A percentile compares a stretch with the other conserved stretches of the same genome.
phyloP scores from a whole-genome alignment of 495 filamentous ascomycete species.

The Hypoxylon fragiforme region DNA sequence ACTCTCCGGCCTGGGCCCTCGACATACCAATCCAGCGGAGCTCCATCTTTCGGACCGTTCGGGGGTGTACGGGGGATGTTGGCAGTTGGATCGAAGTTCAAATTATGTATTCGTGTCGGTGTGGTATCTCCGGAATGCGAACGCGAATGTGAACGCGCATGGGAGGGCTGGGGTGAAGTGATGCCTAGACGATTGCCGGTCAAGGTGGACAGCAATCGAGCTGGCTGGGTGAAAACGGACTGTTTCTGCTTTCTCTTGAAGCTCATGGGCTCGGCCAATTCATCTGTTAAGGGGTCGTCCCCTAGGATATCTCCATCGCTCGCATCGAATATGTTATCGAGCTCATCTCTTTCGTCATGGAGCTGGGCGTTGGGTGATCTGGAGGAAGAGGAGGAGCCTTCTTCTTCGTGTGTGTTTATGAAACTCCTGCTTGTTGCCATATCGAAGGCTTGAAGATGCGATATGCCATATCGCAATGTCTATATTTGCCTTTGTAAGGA shows the following conservation, averaged over 20 bases:
- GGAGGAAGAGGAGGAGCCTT: conserved; percentile 38
- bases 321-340: conserved; percentile 49
- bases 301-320: conserved; percentile 42
- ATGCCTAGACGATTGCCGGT: conserved; percentile 45
- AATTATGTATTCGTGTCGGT: conserved; percentile 24
- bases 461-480: conserved; percentile 35
- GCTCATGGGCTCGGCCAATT: conserved; percentile 61
- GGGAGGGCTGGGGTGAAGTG: conserved; percentile 16
- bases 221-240: conserved; percentile 46
- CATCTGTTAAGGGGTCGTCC: conserved; percentile 56
- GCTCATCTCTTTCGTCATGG: conserved; percentile 47
- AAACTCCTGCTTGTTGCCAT: conserved; percentile 42
- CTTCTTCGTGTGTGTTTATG: conserved; percentile 32
- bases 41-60: conserved; percentile 60
- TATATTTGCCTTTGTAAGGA: conserved; percentile 1
- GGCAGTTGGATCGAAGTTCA: conserved; percentile 11
- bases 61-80: conserved; percentile 10
- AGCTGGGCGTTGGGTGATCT: conserved; percentile 34
- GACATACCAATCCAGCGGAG: conserved; percentile 79
- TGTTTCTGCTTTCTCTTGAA: conserved; percentile 86
- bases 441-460: conserved; percentile 24
- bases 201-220: conserved; percentile 62
- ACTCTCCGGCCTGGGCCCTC: conserved; percentile 90
- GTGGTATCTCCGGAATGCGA: conserved; percentile 20
- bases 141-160: conserved; percentile 1